Base-by-base conservation (phyloP, 129 eudicot genomes). In the sunflower (Helianthus annuus) region DNA sequence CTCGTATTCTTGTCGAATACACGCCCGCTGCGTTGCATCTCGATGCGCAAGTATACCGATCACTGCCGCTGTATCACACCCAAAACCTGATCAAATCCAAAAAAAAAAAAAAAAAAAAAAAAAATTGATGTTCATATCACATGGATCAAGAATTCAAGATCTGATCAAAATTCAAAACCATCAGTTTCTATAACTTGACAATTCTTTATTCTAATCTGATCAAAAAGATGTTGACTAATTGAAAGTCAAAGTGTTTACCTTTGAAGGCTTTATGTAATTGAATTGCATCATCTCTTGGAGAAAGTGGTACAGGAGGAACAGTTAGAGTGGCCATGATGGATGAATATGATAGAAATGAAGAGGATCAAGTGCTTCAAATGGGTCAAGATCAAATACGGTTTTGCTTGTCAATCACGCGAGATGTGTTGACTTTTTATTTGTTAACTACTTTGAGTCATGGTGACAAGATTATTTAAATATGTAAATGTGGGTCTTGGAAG, bases 1-100 rank as follows among this genome's bases (percentile, higher is more conserved):
- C 42, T 14, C 68, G 78, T 73, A 84, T 53, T 84, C 88, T 16
- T 81, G 83, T 53, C 66, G 88, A 22, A 84, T 77, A 74, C 48
- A 67, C 16, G 79, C 48, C 59, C 85, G 75, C 48, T 84, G 88
- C 10, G 76, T 74, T 8, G 83, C 70, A 78, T 84, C 85, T 44
- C 88, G 78, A 54, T 81, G 85, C 19, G 88, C 85, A 51, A 84
- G 78, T 77, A 84, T 81, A 6, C 68, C 70, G 16, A 84, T 54
- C 16, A 84, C 85, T n/a, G 85, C 78, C 17, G 12, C 55, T 7
- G 46, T 42, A 42, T 42, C 46, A 6, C 46, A 42, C 10, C 46
- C 46, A 42, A 42, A 9, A 6, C 46, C 46, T 42, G 46, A 42
- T 42, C 46, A 42, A 42, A 42, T 42, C 10, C 46, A 42, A 42